Evolutionary conservation across 495 filamentous ascomycete genomes (phyloP), one percentile per base, ranked within the genome.

Genomic region (Lasiosphaeris hirsuta): DNA sequence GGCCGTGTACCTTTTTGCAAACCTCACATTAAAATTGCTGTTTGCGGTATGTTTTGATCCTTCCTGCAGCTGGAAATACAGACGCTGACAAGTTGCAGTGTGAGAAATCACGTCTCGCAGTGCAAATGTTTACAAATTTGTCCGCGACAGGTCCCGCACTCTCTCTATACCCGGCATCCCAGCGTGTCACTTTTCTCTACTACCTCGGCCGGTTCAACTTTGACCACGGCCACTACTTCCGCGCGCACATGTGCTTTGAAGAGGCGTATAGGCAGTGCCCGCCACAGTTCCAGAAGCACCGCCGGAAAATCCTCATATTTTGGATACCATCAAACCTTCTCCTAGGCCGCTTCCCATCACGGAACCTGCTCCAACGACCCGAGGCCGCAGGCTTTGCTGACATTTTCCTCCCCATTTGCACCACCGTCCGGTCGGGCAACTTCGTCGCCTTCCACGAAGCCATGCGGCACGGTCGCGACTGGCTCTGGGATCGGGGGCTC

Each of bases 161-260:
- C 13, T 75, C 78, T 3, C 76, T 87, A 41, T 96, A 92, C 66
- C 90, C 93, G 13, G 90, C 90, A n/a, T 81, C 90, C 9, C 90
- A 97, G 56, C 83, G 90, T 40, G 89, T 95, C 30, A 92, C 93
- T 17, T 97, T 92, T 68, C 84, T 96, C 6, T 97, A 96, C 72
- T 97, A 96, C 66, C 87, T 96, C 14, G 93, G 93, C 33, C 87
- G 92, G 39, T 96, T 92, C 65, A 80, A 88, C 57, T 92, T 96
- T 65, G 83, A 86, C 53, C 90, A 89, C 58, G 86, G 81, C 42
- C 86, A 96, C 62, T 96, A 89, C 72, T 84, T 82, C 61, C 81
- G 83, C 11, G 89, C 93, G 0, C 83, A 86, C 51, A 75, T 81
- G 23, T 89, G 84, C 40, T 77, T 96, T 10, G 84, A 92, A 63